These are phyloP conservation scores for Cladophialophora bantiana DNA, from an alignment of 2,329 filamentous ascomycete species.

Conservation along the genomic window DNA sequence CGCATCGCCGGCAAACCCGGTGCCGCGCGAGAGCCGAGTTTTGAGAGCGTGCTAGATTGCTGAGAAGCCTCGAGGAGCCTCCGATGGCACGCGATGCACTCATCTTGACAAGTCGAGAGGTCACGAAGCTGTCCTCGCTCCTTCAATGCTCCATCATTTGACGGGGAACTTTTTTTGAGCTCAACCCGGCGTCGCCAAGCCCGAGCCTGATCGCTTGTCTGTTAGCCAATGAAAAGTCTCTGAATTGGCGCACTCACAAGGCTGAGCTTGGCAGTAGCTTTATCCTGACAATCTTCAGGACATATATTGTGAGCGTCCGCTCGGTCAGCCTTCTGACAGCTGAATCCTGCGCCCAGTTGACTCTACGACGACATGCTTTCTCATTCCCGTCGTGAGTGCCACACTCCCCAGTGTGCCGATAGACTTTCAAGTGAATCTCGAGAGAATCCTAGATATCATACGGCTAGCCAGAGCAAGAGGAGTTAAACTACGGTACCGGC, in stretches of 20 bases:
- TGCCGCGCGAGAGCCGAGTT: slow-evolving; percentile 47
- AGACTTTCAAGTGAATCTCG: slow-evolving; percentile 69
- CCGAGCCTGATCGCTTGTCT: neutral
- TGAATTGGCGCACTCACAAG: neutral
- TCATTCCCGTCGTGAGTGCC: slow-evolving; percentile 27
- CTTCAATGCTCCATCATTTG: neutral
- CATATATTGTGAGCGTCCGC: too few species aligned
- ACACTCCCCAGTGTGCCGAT: slow-evolving; percentile 48
- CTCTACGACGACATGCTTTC: too few species aligned
- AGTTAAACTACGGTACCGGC: slow-evolving; percentile 68
- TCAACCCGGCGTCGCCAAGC: slow-evolving; percentile 16
- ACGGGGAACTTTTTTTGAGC: slow-evolving; percentile 20
- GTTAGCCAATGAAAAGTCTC: neutral
- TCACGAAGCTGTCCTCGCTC: neutral
- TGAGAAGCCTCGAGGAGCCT: slow-evolving; percentile 33
- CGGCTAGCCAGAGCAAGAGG: slow-evolving; percentile 65
- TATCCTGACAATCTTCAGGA: too few species aligned
- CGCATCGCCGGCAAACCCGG: slow-evolving; percentile 50
- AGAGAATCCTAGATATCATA: slow-evolving; percentile 70
- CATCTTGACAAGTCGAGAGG: slow-evolving; percentile 31
- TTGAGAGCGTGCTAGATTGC: slow-evolving; percentile 48
- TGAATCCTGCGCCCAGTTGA: too few species aligned
- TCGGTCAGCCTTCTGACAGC: too few species aligned
- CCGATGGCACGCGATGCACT: slow-evolving; percentile 38
- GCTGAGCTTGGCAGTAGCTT: neutral